Base-by-base conservation (phyloP, 2,329 filamentous ascomycete species). In the Thelonectria olida region DNA sequence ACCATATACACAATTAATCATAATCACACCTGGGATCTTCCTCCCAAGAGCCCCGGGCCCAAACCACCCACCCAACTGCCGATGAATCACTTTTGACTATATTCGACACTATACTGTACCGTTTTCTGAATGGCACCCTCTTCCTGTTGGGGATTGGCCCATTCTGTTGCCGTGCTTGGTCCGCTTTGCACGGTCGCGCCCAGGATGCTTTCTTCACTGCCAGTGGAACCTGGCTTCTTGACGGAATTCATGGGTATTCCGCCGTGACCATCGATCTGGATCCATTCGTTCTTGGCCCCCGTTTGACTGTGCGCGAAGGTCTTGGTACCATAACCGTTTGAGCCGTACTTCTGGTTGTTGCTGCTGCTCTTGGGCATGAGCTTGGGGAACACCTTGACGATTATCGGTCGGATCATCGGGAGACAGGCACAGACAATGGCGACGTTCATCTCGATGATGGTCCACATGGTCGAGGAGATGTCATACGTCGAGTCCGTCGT, bases 341-440 rank as follows among this genome's bases (percentile, higher is more conserved):
- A 38, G 13, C 62, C 62, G 38, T 66, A 66, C 39, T 62, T 58
- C n/a, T 55, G 53, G 45, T 62, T 63, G 58, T 60, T 58, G 56
- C 64, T 65, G 45, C 64, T 65, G 52, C 64, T 65, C 63, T 64
- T 69, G 31, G 64, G 63, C 58, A 64, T 62, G 13, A 72, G 61
- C 47, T 56, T 63, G 31, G 70, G 70, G 62, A 72, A 65, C n/a
- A 72, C 8, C 54, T 67, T 69, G 49, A 70, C 66, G 31, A 72
- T 66, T 19, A 72, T 63, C 7, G 75, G 75, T 2, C 76, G 73
- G 1, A 80, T 65, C 15, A 77, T 78, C 1, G 78, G 78, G 5
- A 80, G 73, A 57, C 77, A 79, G 45, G 76, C 72, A 61, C 78
- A 79, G 12, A 80, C 68, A 61, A 80, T 73, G 55, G 76, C 78